Evolutionary conservation across 768 basidiomycete genomes (phyloP), one percentile per base, ranked within the genome.

Genomic region (Pholiota molesta): DNA sequence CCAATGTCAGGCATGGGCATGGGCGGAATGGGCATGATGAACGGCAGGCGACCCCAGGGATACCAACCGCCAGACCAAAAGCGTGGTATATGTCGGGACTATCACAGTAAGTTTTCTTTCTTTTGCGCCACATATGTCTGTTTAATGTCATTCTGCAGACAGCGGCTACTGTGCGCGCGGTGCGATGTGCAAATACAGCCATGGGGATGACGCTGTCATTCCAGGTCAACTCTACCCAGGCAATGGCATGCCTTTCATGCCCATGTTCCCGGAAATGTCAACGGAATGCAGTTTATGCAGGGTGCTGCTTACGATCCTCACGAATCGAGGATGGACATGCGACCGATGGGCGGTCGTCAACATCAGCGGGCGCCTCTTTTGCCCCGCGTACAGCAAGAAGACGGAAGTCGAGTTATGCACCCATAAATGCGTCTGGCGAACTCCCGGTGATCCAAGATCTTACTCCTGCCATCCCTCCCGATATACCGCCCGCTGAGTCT

Each of bases 161-260:
- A 88, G 88, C 61, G 96, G 96, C 1, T 97, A 89, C 76, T 99
- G 96, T 68, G 86, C 92, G 42, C 87, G 95, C 33, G 96, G 96
- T 52, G 88, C 85, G 19, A 83, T 84, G 62, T 99, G 96, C 82
- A 95, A 94, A 71, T 98, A 87, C 75, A 94, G 92, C 62, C 96
- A 99, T 68, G 94, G 92, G 39, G 92, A 94, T 1, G 93, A 96
- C 71, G 91, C 93, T 31, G 86, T 92, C 54, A 79, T 92, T 9
- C 92, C 91, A 0, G 84, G 83, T 0, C 88, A 87, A 64, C 72
- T 93, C 31, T 90, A 87, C 67, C 80, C 85, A 29, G 75, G 77
- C 60, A 67, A 80, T 39, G 83, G 76, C 0, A 72, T 91, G 68
- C 87, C 89, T 3, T 91, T 90, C 70, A 78, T 89, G 74, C 85